Conservation (phyloP, 1,284 basidiomycete species). For the Heliocybe sulcata region DNA sequence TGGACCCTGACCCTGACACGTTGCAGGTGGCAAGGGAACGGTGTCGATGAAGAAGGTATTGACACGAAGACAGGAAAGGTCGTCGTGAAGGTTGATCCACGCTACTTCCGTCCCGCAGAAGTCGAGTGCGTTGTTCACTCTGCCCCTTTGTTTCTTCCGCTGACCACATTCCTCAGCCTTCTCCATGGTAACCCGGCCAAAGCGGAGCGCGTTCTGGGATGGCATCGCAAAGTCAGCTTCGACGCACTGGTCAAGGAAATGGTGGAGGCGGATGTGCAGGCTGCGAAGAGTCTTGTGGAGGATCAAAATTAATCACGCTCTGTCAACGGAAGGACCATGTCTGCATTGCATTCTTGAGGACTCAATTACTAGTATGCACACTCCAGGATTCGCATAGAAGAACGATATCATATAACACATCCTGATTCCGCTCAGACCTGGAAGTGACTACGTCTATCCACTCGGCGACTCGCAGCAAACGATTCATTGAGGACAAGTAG, state of each 20-base stretch:
- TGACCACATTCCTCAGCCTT: slow-evolving; percentile 37
- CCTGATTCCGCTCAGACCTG: neutral
- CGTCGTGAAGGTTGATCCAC: slow-evolving; percentile 74
- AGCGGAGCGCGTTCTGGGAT: slow-evolving; percentile 77
- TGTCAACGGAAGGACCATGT: neutral
- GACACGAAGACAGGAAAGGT: slow-evolving; percentile 59
- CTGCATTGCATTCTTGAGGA: neutral
- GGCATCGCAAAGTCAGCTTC: slow-evolving; percentile 81
- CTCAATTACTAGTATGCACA: neutral
- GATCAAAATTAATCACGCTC: slow-evolving; percentile 57
- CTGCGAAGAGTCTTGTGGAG: slow-evolving; percentile 64
- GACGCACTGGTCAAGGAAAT: slow-evolving; percentile 82
- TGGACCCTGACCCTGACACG: neutral
- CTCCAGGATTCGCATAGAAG: neutral
- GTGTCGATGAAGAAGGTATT: slow-evolving; percentile 69
- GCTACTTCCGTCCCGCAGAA: slow-evolving; percentile 87
- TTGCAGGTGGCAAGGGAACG: slow-evolving; percentile 66
- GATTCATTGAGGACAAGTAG: too few species aligned
- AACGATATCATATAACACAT: neutral
- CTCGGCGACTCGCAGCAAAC: too few species aligned
- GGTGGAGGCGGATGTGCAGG: slow-evolving; percentile 73
- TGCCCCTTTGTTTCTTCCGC: slow-evolving; percentile 1
- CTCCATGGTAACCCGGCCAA: slow-evolving; percentile 79
- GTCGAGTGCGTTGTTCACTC: slow-evolving; percentile 63
- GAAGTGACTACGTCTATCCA: too few species aligned